Percentiles rank a stretch among this genome's conserved stretches.
Evolutionary conservation across 2,329 filamentous ascomycete genomes (phyloP).

Genomic region (Xylariomycetidae sp.): DNA sequence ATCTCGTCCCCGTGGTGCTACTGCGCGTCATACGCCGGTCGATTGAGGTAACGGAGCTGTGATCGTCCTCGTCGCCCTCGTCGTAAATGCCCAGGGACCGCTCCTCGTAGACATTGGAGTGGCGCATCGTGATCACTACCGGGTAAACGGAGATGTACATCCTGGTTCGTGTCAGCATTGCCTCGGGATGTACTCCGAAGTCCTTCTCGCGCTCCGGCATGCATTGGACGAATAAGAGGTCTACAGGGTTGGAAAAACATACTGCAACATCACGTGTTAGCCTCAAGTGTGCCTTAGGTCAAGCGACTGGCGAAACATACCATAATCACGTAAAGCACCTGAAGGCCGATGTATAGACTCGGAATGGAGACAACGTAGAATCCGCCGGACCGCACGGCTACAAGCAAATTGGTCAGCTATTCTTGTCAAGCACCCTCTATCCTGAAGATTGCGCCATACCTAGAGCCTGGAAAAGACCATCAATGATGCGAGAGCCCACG

Average conservation of each 20-base stretch:
- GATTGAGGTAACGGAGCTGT: conserved; percentile 7
- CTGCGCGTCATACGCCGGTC: conserved; percentile 11
- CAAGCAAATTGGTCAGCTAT: no score
- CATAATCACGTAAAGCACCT: conserved; percentile 44
- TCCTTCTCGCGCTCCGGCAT: no score
- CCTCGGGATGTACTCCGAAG: no score
- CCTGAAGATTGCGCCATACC: no score
- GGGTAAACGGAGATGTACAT: conserved; percentile 46
- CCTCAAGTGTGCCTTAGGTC: no score
- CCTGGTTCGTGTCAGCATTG: no score
- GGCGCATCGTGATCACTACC: conserved; percentile 44
- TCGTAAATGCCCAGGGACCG: conserved; percentile 45
- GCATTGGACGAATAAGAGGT: no score
- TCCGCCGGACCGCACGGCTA: conserved; percentile 57
- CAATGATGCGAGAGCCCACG: conserved; percentile 48
- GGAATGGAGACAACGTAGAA: conserved; percentile 60
- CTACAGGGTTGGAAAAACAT: no score
- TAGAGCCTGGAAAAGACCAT: conserved; percentile 59
- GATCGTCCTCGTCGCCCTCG: conserved; percentile 12
- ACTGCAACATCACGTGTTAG: no score
- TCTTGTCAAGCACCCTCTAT: no score
- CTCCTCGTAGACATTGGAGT: conserved; percentile 60
- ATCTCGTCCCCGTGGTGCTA: conserved; percentile 6
- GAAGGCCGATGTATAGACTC: conserved; percentile 40
- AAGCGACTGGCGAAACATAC: no score